Evolutionary conservation across 2,329 filamentous ascomycete genomes (phyloP).

Genomic region (Dichotomopilus funicola): DNA sequence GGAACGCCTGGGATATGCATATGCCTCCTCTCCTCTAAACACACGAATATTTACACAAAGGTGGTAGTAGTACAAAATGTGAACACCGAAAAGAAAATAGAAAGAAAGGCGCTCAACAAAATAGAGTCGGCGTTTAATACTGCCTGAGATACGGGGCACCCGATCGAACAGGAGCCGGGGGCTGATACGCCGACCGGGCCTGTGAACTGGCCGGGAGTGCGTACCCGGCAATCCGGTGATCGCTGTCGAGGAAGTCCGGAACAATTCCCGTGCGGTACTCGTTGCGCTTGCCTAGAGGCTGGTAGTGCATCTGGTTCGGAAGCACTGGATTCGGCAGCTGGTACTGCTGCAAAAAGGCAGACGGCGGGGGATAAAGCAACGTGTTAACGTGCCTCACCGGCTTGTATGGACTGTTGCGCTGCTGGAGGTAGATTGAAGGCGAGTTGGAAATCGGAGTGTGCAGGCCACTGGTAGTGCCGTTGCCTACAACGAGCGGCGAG

Average conservation of each 20-base stretch:
- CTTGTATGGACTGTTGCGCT: constrained; percentile 86
- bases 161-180: not conserved
- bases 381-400: constrained; percentile 86
- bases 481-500: constrained; percentile 54
- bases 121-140: not conserved
- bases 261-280: constrained; percentile 65
- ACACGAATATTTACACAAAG: not conserved
- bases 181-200: not conserved
- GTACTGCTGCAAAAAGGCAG: constrained; percentile 70
- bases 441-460: constrained; percentile 69
- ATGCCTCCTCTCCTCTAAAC: not conserved
- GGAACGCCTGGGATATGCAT: constrained; percentile 11
- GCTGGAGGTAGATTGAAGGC: constrained; percentile 78
- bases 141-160: constrained; percentile 1
- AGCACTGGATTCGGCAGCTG: constrained; percentile 44
- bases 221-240: not conserved
- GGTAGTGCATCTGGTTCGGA: constrained; percentile 76
- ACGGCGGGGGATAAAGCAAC: constrained; percentile 80
- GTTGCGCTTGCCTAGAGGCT: constrained; percentile 64
- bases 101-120: not conserved
- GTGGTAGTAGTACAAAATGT: constrained; percentile 1
- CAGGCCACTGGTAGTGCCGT: constrained; percentile 30
- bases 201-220: not conserved
- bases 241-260: constrained; percentile 46
- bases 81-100: not conserved